A percentile compares a stretch with the other conserved stretches of the same genome.
Evolutionary conservation across 2,329 filamentous ascomycete species (phyloP).

Genomic region (Madurella mycetomatis): DNA sequence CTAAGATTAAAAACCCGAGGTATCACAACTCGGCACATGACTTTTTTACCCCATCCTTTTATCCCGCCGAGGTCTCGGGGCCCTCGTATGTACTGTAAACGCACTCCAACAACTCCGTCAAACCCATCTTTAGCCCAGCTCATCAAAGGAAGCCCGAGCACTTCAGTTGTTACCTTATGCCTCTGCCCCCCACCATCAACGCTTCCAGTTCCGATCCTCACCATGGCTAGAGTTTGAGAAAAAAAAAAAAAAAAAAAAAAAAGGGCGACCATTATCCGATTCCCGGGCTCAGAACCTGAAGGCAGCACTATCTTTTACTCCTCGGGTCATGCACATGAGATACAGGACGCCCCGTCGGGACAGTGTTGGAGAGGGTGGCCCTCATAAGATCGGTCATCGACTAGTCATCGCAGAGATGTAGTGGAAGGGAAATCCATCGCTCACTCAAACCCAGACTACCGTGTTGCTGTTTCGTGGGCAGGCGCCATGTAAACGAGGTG

Average conservation of each 20-base stretch:
- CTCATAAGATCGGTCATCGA: not conserved
- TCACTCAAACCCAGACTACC: not conserved
- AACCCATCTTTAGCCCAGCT: not conserved
- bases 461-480: not conserved
- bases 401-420: conserved; percentile 5
- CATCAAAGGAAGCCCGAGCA: not conserved
- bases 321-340: not conserved
- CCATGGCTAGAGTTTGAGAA: not conserved
- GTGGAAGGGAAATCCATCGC: not conserved
- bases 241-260: not conserved
- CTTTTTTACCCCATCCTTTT: conserved; percentile 2
- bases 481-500: not conserved
- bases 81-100: not conserved
- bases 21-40: not conserved
- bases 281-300: not conserved
- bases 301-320: not conserved
- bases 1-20: not conserved
- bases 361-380: not conserved
- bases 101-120: not conserved
- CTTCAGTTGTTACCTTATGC: not conserved
- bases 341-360: not conserved
- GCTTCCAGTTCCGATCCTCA: not conserved
- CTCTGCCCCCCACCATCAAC: not conserved
- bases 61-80: not conserved
- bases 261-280: not conserved